Evolutionary conservation across 306 rosid genomes (phyloP).

Genomic region (Corylus avellana): DNA sequence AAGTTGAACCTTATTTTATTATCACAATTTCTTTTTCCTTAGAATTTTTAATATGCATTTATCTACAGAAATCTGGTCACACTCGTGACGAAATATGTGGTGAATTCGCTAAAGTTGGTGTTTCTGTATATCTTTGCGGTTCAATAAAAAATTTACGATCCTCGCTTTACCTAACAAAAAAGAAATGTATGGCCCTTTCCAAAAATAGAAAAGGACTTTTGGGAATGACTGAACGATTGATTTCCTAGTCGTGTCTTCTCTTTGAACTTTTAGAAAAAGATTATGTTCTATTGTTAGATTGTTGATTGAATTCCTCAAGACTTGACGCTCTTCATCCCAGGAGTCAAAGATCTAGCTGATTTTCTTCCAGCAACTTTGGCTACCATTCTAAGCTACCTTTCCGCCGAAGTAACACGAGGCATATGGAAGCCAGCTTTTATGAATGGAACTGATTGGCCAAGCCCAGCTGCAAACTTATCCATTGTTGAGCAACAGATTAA

Average conservation of each 20-base stretch:
- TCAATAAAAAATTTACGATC: too few species aligned
- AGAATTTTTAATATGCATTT: background rate
- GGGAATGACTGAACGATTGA: background rate
- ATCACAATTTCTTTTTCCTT: background rate
- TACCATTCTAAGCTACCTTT: constrained; percentile 79
- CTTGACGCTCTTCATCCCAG: constrained; percentile 38
- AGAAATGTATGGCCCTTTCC: too few species aligned
- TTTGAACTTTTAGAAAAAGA: constrained; percentile 7
- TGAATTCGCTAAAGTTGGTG: background rate
- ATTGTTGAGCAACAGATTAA: constrained; percentile 78
- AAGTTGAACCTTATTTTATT: background rate
- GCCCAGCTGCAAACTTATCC: constrained; percentile 93
- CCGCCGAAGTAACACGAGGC: constrained; percentile 95
- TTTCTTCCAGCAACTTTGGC: constrained; percentile 90
- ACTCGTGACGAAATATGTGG: background rate
- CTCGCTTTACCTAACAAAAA: background rate
- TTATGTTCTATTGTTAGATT: constrained; percentile 4
- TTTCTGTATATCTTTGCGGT: background rate
- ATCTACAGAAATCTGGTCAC: background rate
- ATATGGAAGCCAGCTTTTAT: constrained; percentile 94
- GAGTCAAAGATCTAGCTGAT: constrained; percentile 92
- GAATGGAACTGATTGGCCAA: constrained; percentile 99
- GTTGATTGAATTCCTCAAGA: constrained; percentile 22
- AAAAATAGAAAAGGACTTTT: background rate
- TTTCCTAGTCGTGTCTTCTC: background rate